A percentile compares a stretch with the other conserved stretches of the same genome.
Evolutionary conservation across 331 rosid species (phyloP).

Genomic region (Acacia pycnantha): DNA sequence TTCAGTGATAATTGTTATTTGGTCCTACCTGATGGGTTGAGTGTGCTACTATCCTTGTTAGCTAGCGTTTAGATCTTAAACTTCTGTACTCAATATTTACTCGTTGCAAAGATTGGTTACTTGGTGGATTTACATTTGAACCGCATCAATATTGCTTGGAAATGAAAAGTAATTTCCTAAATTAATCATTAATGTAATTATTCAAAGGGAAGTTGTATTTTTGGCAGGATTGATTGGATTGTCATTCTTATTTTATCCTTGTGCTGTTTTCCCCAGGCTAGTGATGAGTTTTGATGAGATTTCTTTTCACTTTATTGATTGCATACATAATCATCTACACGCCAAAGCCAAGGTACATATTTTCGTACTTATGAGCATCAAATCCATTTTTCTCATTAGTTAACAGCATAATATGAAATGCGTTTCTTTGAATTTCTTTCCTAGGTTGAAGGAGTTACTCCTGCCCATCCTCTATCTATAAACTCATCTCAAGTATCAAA

Average conservation of each 20-base stretch:
- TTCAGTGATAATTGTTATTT: not conserved
- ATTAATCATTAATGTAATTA: not conserved
- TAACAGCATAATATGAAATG: not conserved
- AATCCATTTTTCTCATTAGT: not conserved
- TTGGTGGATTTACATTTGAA: constrained; percentile 11
- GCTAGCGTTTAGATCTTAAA: constrained; percentile 20
- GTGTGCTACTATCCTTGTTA: not conserved
- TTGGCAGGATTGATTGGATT: constrained; percentile 1
- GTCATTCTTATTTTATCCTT: constrained; percentile 14
- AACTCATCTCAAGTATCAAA: constrained; percentile 40
- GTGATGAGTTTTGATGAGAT: constrained; percentile 79
- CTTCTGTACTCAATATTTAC: not conserved
- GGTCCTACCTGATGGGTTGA: not conserved
- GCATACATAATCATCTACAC: constrained; percentile 74
- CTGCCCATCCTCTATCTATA: constrained; percentile 34
- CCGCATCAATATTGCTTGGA: not conserved
- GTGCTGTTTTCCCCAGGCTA: constrained; percentile 56
- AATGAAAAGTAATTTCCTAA: not conserved
- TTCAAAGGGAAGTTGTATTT: not conserved
- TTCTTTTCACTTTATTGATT: constrained; percentile 85
- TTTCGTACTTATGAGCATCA: not conserved
- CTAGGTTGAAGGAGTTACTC: constrained; percentile 55
- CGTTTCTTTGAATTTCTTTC: not conserved
- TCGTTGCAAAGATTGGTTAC: not conserved
- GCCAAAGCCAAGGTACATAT: constrained; percentile 60